Conservation (phyloP, 495 filamentous ascomycete species). For the Melanomma pulvis-pyrius region DNA sequence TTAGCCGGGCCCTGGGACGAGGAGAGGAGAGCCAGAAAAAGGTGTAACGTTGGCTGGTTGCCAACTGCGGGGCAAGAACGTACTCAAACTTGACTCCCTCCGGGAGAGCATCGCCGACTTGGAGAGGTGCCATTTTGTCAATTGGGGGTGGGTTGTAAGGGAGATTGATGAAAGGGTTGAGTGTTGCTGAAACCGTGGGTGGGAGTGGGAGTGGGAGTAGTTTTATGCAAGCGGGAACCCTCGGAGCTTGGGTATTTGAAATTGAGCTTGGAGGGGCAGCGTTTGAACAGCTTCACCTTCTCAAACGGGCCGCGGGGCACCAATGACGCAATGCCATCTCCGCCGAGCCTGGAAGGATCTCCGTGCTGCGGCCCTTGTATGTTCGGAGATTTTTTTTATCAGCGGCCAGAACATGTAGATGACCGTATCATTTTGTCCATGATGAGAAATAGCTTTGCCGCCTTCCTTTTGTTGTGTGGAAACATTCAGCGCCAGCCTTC, state of each 20-base stretch:
- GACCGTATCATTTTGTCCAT: neutral
- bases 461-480: too few species aligned
- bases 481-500: neutral
- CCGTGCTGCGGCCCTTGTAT: neutral
- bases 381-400: neutral
- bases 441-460: neutral
- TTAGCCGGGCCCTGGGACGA: neutral
- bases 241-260: too few species aligned
- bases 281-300: neutral
- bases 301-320: slow-evolving; percentile 4
- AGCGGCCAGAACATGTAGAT: neutral
- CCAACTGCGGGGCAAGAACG: slow-evolving; percentile 49
- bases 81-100: slow-evolving; percentile 73
- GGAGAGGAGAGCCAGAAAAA: neutral
- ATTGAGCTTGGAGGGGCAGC: neutral
- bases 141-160: neutral
- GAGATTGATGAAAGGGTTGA: neutral
- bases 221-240: too few species aligned
- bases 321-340: slow-evolving; percentile 4
- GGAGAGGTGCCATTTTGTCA: slow-evolving; percentile 68
- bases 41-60: slow-evolving; percentile 50
- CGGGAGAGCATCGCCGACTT: slow-evolving; percentile 83
- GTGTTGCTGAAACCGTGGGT: neutral
- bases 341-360: neutral
- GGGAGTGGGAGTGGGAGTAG: neutral